A percentile compares a stretch with the other conserved stretches of the same genome.
phyloP scores from a whole-genome alignment of 2,329 filamentous ascomycete genomes.

The Cadophora gregata region DNA sequence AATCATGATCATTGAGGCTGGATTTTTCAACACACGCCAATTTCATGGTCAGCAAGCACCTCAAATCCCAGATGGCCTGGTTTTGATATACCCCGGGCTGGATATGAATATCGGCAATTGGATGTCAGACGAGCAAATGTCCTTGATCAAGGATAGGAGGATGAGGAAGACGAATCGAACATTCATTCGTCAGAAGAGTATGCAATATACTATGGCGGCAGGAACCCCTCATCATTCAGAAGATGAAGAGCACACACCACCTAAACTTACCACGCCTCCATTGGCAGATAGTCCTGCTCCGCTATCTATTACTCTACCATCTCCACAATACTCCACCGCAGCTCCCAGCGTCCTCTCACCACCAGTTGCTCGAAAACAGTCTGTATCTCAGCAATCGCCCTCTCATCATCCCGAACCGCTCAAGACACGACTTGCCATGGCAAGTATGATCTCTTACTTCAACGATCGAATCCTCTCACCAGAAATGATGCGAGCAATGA shows the following conservation, averaged over 20 bases:
- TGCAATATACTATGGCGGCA: constrained; percentile 84
- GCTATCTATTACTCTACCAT: constrained; percentile 33
- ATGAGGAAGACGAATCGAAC: constrained; percentile 78
- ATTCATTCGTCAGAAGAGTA: constrained; percentile 82
- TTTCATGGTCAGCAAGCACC: constrained; percentile 65
- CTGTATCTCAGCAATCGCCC: constrained; percentile 27
- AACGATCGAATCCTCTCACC: constrained; percentile 93
- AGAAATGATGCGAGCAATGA: constrained; percentile 99
- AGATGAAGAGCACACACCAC: constrained; percentile 61
- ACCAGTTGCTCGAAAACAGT: constrained; percentile 10
- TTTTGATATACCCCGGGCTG: constrained; percentile 87
- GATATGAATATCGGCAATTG: constrained; percentile 99
- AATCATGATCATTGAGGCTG: constrained; percentile 86
- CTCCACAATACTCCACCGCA: constrained; percentile 38
- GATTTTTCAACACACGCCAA: constrained; percentile 59
- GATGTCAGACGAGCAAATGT: constrained; percentile 99
- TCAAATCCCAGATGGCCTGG: constrained; percentile 77
- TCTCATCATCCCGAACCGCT: constrained; percentile 65
- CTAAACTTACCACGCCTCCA: constrained; percentile 40
- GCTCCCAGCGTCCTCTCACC: constrained; percentile 37
- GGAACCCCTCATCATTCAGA: constrained; percentile 84
- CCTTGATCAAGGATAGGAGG: constrained; percentile 83
- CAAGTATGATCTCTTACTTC: constrained; percentile 98
- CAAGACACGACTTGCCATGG: constrained; percentile 88
- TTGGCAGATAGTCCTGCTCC: constrained; percentile 20